Conservation (phyloP, 129 eudicot genomes). For the Apium graveolens region DNA sequence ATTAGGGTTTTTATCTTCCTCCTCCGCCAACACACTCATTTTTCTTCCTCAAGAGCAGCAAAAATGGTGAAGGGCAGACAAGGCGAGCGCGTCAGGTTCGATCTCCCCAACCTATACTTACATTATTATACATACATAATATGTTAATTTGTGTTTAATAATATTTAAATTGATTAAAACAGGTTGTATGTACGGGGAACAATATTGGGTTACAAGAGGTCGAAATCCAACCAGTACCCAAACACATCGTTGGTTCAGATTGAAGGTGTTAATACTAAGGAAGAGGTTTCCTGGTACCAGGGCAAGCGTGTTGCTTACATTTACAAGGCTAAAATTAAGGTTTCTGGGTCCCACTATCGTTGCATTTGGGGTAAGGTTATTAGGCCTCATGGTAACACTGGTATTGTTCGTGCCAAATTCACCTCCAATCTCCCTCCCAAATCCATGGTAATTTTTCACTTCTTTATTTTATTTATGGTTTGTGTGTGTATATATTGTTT, state of each 20-base stretch:
- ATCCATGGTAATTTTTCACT: slow-evolving; percentile 45
- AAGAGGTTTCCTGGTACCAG: slow-evolving; percentile 53
- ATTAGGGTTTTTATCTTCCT: slow-evolving; percentile 18
- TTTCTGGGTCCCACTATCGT: slow-evolving; percentile 40
- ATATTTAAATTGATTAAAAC: neutral
- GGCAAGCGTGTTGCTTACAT: slow-evolving; percentile 55
- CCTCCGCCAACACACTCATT: neutral
- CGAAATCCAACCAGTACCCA: slow-evolving; percentile 69
- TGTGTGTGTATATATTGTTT: neutral
- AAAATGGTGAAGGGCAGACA: slow-evolving; percentile 60
- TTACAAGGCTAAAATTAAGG: slow-evolving; percentile 55
- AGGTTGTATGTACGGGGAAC: slow-evolving; percentile 58
- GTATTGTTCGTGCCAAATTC: slow-evolving; percentile 65
- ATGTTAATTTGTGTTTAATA: neutral
- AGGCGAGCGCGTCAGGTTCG: slow-evolving; percentile 56
- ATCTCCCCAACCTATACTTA: neutral
- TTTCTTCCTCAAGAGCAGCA: neutral
- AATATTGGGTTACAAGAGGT: slow-evolving; percentile 59
- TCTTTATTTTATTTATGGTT: neutral
- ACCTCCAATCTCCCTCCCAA: slow-evolving; percentile 63
- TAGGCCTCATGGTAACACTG: slow-evolving; percentile 65
- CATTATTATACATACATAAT: neutral
- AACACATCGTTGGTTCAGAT: slow-evolving; percentile 53
- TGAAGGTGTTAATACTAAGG: slow-evolving; percentile 55
- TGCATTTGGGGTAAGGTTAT: slow-evolving; percentile 70